These are phyloP conservation scores for Chrysophaeum taylorii DNA, from an alignment of 352 stramenopile species.

Conservation along the genomic window DNA sequence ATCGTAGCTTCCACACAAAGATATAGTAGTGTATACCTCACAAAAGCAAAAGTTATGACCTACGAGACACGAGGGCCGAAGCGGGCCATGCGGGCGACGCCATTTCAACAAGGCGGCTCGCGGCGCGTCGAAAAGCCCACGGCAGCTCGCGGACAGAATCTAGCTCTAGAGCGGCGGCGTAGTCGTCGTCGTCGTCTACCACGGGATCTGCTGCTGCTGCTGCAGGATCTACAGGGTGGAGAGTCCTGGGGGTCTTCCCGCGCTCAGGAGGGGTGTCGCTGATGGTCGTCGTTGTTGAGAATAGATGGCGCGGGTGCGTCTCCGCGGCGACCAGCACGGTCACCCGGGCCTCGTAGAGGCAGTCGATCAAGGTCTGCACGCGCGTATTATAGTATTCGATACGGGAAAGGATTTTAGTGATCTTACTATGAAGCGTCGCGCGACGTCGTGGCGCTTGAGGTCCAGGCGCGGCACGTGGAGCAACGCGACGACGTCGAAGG, in stretches of 20 bases:
- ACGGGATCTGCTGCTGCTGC: too few relatives aligned
- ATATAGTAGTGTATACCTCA: too few relatives aligned
- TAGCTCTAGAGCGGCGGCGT: neutral
- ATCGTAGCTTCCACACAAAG: too few relatives aligned
- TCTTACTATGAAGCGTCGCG: slow-evolving; percentile 94
- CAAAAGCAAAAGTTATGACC: too few relatives aligned
- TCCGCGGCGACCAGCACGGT: slow-evolving; percentile 34
- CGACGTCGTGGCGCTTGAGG: slow-evolving; percentile 70
- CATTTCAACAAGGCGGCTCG: neutral
- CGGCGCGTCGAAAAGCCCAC: neutral
- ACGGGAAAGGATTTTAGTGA: too few relatives aligned
- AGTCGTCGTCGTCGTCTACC: neutral
- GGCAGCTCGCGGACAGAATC: slow-evolving; percentile 3
- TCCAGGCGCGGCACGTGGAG: slow-evolving; percentile 66
- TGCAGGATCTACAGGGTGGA: too few relatives aligned
- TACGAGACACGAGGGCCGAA: too few relatives aligned
- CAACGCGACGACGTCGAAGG: slow-evolving; percentile 80
- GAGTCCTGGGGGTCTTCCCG: too few relatives aligned
- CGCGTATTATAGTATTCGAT: too few relatives aligned
- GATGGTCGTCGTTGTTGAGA: too few relatives aligned
- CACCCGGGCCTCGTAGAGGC: slow-evolving; percentile 81
- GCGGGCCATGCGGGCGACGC: neutral
- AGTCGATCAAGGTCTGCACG: slow-evolving; percentile 87
- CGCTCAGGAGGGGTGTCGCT: too few relatives aligned
- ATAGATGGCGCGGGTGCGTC: neutral